Percentiles rank a stretch among this genome's conserved stretches.
Evolutionary conservation across 306 rosid species (phyloP).

Genomic region (Prunus mira): DNA sequence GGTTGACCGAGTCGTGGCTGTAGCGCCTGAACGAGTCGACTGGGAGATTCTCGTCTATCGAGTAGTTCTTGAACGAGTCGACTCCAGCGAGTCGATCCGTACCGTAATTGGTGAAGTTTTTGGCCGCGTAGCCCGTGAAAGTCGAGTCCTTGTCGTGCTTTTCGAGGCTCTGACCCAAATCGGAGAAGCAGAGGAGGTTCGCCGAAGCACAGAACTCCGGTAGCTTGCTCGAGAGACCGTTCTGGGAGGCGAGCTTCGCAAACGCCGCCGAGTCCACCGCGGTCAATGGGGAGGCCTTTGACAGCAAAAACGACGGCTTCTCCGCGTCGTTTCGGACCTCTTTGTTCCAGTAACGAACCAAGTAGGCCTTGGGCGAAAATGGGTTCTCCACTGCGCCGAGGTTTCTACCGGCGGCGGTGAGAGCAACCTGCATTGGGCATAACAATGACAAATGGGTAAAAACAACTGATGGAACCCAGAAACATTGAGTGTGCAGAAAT

Average conservation of each 20-base stretch:
- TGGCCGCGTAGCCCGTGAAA: slow-evolving; percentile 45
- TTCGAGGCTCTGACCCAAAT: slow-evolving; percentile 50
- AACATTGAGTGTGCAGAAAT: not conserved
- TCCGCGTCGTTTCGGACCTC: slow-evolving; percentile 69
- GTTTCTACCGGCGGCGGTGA: slow-evolving; percentile 9
- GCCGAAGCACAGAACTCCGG: slow-evolving; percentile 83
- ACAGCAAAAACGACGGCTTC: slow-evolving; percentile 53
- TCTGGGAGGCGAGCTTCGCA: slow-evolving; percentile 54
- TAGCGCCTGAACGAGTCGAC: slow-evolving; percentile 86
- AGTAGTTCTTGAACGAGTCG: slow-evolving; percentile 79
- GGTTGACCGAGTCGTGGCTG: slow-evolving; percentile 66
- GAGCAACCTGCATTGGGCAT: slow-evolving; percentile 63
- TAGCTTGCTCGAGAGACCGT: slow-evolving; percentile 51
- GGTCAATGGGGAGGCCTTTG: slow-evolving; percentile 73
- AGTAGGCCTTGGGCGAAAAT: slow-evolving; percentile 66
- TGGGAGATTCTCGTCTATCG: slow-evolving; percentile 45
- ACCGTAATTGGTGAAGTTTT: slow-evolving; percentile 87
- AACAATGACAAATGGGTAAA: slow-evolving; percentile 18
- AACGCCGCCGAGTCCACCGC: slow-evolving; percentile 61
- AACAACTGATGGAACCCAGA: not conserved
- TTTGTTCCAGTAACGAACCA: slow-evolving; percentile 81
- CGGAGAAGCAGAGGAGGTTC: slow-evolving; percentile 70
- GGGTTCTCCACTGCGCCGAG: slow-evolving; percentile 49
- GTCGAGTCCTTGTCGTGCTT: slow-evolving; percentile 57
- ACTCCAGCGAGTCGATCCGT: slow-evolving; percentile 62